Conservation (phyloP, 345 rosid species). For the Eucalyptus fibrosa region DNA sequence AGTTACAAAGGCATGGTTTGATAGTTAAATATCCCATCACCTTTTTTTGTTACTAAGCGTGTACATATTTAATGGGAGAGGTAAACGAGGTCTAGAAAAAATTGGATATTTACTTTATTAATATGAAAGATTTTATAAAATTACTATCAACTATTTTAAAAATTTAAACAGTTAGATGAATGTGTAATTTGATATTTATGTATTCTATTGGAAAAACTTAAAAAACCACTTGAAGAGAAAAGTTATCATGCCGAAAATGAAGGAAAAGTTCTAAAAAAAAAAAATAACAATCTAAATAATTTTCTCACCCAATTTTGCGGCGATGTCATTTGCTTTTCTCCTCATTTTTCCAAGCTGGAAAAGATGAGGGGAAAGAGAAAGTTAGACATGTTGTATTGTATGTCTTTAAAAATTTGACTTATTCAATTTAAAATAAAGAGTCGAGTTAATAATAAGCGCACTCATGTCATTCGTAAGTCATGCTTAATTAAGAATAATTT, state of each 20-base stretch:
- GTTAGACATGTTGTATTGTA: neutral
- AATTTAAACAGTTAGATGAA: neutral
- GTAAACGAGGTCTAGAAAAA: neutral
- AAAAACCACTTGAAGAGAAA: neutral
- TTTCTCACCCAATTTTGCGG: neutral
- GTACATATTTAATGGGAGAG: neutral
- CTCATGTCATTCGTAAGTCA: neutral
- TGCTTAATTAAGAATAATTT: neutral
- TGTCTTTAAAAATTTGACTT: neutral
- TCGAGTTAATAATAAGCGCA: neutral
- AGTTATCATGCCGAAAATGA: neutral
- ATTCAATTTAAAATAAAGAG: neutral
- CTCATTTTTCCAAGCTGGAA: neutral
- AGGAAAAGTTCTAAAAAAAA: neutral
- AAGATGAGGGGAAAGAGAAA: neutral
- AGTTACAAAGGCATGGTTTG: neutral
- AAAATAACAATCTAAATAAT: neutral
- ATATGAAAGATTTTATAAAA: too few relatives aligned
- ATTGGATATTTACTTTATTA: accelerated
- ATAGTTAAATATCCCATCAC: too few relatives aligned
- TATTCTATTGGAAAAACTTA: accelerated
- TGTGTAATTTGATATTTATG: too few relatives aligned
- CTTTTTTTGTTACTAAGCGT: too few relatives aligned
- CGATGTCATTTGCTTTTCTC: neutral
- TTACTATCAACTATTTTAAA: accelerated